These are phyloP conservation scores for Salvia splendens DNA, from an alignment of 257 asterid genomes.

Conservation along the genomic window DNA sequence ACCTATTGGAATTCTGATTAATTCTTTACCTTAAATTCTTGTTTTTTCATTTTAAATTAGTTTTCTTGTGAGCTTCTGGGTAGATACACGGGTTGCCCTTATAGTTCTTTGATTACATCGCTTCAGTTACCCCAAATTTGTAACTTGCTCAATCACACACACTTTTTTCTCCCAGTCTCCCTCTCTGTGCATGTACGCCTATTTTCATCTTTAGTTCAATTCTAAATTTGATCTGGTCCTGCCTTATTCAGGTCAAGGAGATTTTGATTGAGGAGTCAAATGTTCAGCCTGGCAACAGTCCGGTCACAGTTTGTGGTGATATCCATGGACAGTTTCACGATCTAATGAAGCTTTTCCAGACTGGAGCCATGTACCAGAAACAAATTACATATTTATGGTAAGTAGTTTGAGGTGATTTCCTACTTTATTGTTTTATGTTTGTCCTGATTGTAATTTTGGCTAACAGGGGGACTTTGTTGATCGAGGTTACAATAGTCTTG, in stretches of 20 bases:
- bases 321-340: conserved; percentile 98
- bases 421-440: conserved; percentile 17
- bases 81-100: not conserved
- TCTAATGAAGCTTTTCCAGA: conserved; percentile 95
- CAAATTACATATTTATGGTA: conserved; percentile 98
- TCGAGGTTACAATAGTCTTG: conserved; percentile 95
- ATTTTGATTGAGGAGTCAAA: conserved; percentile 97
- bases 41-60: not conserved
- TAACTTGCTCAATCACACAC: conserved; percentile 6
- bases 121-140: not conserved
- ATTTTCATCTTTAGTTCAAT: not conserved
- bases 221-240: conserved; percentile 8
- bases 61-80: conserved; percentile 2
- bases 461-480: conserved; percentile 98
- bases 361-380: conserved; percentile 98
- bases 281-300: conserved; percentile 98
- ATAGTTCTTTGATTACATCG: conserved; percentile 2
- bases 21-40: not conserved
- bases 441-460: conserved; percentile 27
- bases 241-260: conserved; percentile 80
- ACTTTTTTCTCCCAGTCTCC: no score
- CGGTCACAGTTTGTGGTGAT: no score
- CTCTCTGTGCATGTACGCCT: not conserved
- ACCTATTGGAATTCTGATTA: not conserved
- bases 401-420: not conserved